Conservation (phyloP, 108 stramenopile genomes). For the Nitzschia putrida region DNA sequence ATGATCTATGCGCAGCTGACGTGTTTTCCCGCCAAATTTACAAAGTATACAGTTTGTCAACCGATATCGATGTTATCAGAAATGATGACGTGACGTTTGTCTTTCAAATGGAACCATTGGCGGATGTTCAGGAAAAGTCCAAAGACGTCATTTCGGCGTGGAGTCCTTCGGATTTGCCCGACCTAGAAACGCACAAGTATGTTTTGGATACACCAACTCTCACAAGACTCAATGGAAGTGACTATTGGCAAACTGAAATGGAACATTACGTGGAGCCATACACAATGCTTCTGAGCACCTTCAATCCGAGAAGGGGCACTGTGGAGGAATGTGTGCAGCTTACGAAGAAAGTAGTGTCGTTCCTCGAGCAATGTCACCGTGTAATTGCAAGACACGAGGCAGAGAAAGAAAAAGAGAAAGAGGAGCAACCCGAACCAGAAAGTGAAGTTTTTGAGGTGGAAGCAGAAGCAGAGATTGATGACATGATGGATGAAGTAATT, state of each 20-base stretch:
- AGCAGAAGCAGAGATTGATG: slow-evolving; percentile 2
- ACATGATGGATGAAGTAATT: slow-evolving; percentile 16
- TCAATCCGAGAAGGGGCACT: slow-evolving; percentile 42
- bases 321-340: slow-evolving; percentile 50
- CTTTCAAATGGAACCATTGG: slow-evolving; percentile 51
- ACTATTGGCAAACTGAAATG: slow-evolving; percentile 57
- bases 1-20: slow-evolving; percentile 65
- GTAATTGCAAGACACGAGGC: slow-evolving; percentile 46
- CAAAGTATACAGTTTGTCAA: slow-evolving; percentile 38
- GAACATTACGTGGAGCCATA: slow-evolving; percentile 26
- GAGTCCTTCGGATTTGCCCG: not conserved
- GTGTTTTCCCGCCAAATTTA: slow-evolving; percentile 59
- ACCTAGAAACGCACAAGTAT: slow-evolving; percentile 16
- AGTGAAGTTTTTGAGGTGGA: not conserved
- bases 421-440: not conserved
- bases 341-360: slow-evolving; percentile 50
- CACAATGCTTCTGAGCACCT: slow-evolving; percentile 12
- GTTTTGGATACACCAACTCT: slow-evolving; percentile 47
- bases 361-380: slow-evolving; percentile 54
- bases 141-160: slow-evolving; percentile 5
- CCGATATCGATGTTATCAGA: slow-evolving; percentile 61
- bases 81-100: slow-evolving; percentile 72
- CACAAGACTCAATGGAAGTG: slow-evolving; percentile 42
- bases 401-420: slow-evolving; percentile 1
- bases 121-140: slow-evolving; percentile 29